phyloP scores from a whole-genome alignment of 768 basidiomycete genomes.

The Lactarius sanguifluus region DNA sequence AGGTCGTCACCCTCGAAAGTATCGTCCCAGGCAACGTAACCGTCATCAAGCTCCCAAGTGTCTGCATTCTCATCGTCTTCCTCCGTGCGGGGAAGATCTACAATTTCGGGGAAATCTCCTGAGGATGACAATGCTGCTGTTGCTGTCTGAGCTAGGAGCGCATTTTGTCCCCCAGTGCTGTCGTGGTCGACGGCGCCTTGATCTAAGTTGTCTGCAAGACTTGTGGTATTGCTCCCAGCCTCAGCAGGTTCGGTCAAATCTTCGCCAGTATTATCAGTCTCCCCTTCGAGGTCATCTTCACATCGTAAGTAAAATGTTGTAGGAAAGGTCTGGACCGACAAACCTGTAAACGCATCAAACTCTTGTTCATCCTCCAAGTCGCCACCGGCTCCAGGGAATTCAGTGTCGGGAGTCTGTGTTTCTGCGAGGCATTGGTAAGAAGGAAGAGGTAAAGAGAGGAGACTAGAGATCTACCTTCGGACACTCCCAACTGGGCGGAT shows the following conservation, averaged over 20 bases:
- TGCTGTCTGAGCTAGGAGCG: background rate
- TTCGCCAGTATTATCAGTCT: slow-evolving; percentile 12
- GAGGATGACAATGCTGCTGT: slow-evolving; percentile 1
- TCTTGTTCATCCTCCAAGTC: slow-evolving; percentile 6
- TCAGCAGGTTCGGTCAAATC: slow-evolving; percentile 4
- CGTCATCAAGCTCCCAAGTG: slow-evolving; percentile 26
- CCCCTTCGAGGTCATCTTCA: slow-evolving; percentile 19
- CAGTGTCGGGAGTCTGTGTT: slow-evolving; percentile 2
- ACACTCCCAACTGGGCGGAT: background rate
- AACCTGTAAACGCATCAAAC: slow-evolving; percentile 16
- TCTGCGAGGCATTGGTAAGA: slow-evolving; percentile 1
- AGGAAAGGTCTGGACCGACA: background rate
- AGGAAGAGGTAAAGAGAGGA: background rate
- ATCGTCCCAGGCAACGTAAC: slow-evolving; percentile 20
- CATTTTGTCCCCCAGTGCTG: background rate
- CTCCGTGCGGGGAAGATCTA: background rate
- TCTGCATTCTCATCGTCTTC: slow-evolving; percentile 22
- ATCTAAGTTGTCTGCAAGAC: slow-evolving; percentile 6
- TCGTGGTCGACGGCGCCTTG: slow-evolving; percentile 1
- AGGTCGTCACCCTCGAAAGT: slow-evolving; percentile 17
- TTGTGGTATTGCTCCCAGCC: background rate
- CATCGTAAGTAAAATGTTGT: background rate
- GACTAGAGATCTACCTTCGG: slow-evolving; percentile 7
- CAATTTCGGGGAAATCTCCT: slow-evolving; percentile 6
- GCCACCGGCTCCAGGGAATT: slow-evolving; percentile 4